Base-by-base conservation (phyloP, 805 yeast species). In the Teunomyces atbi region DNA sequence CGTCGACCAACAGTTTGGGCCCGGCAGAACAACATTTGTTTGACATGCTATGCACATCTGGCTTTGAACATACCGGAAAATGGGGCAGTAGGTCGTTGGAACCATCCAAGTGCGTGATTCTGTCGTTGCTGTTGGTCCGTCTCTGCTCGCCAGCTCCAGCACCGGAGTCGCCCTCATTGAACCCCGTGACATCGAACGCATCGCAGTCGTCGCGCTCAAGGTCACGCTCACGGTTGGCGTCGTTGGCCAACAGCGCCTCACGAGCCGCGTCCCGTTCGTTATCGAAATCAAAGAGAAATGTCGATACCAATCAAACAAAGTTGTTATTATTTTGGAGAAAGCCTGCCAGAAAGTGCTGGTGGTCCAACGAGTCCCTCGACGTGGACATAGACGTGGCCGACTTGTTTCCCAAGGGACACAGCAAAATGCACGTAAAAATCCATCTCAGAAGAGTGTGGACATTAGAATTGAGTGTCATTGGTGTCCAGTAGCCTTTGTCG, bases 281-380 rank as follows among this genome's bases (percentile, higher is more conserved):
- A 28, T 79, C 85, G 4, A 70, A 80, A 49, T 73, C 81, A 10
- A 65, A 60, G 60, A 58, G 51, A 54, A 68, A 54, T 57, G 67
- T 49, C 52, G 81, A 74, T 60, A 65, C 55, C 19, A 70, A 63
- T 54, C 72, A 69, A 39, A 68, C 72, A 4, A 94, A 94, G 64
- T 75, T 94, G 43, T 73, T 94, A 30, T 69, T 94, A 44, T 94
- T 94, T 61, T 94, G 99, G 98, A 79, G 96, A 52, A 94, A 94
- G 62, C 99, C 99, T 1, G 99, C 99, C 2, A 79, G 98, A 60
- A 94, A 94, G 62, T 94, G 99, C 69, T 94, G 99, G 99, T 94
- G 99, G 99, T 77, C 88, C 5, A 81, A 82, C 61, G 79, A 81
- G 37, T 71, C 66, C 23, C 65, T 80, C 16, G 82, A 80, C 6